phyloP scores from a whole-genome alignment of 495 filamentous ascomycete genomes.

The Neurospora pannonica region DNA sequence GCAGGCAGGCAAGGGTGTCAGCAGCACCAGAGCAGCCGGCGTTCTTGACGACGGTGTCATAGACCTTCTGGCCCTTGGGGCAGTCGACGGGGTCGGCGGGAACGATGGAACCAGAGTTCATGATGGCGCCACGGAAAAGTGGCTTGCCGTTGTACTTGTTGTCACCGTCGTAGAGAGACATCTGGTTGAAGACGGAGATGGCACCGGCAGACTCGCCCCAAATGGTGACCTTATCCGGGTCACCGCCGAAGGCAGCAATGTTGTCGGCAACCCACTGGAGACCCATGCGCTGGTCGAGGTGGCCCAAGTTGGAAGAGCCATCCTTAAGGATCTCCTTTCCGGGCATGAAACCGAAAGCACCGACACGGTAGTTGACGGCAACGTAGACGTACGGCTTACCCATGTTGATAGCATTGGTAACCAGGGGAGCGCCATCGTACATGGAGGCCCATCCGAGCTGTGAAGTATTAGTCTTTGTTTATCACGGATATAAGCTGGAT shows the following conservation, averaged over 20 bases:
- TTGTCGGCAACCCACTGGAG: conserved; percentile 58
- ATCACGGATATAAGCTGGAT: neutral
- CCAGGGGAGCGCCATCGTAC: conserved; percentile 50
- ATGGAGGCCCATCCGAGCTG: conserved; percentile 39
- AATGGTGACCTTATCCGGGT: conserved; percentile 56
- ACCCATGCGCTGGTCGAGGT: conserved; percentile 57
- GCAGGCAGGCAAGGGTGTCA: conserved; percentile 56
- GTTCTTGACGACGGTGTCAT: conserved; percentile 48
- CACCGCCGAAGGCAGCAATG: conserved; percentile 59
- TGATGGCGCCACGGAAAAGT: conserved; percentile 61
- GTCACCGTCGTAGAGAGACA: conserved; percentile 58
- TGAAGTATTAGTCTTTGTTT: conserved; percentile 1
- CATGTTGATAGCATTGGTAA: conserved; percentile 41
- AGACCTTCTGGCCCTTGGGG: conserved; percentile 52
- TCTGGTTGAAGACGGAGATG: conserved; percentile 63
- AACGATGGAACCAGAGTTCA: conserved; percentile 59
- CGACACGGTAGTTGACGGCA: conserved; percentile 54
- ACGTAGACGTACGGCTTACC: conserved; percentile 56
- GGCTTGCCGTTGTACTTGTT: conserved; percentile 59
- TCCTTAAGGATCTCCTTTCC: conserved; percentile 56
- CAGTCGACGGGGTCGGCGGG: conserved; percentile 57
- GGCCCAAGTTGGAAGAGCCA: conserved; percentile 51
- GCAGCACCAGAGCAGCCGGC: conserved; percentile 49
- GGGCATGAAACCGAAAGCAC: conserved; percentile 51
- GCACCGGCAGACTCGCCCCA: conserved; percentile 67